A percentile compares a stretch with the other conserved stretches of the same genome.
These are phyloP conservation scores for Lactuca saligna DNA, from an alignment of 129 eudicot genomes.

Conservation along the genomic window DNA sequence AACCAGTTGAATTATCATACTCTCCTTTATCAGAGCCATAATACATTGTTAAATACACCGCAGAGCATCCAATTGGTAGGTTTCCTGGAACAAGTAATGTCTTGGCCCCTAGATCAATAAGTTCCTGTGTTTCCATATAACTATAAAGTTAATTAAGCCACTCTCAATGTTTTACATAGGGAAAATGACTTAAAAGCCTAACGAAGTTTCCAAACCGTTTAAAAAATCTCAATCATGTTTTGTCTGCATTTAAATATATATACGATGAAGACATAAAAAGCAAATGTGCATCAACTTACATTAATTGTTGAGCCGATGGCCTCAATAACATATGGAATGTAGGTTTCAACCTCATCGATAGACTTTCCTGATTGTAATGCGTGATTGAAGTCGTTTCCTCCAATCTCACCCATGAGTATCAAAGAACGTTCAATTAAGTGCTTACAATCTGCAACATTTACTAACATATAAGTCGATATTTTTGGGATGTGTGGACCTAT, in stretches of 20 bases:
- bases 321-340: slow-evolving; percentile 27
- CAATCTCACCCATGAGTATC: slow-evolving; percentile 35
- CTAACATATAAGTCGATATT: neutral
- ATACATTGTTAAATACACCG: slow-evolving; percentile 20
- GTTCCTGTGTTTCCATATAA: slow-evolving; percentile 21
- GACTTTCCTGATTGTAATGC: slow-evolving; percentile 27
- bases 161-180: neutral
- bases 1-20: slow-evolving; percentile 32
- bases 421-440: slow-evolving; percentile 20
- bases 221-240: too few species aligned
- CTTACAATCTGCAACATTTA: slow-evolving; percentile 12
- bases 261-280: neutral
- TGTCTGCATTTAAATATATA: too few species aligned
- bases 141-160: neutral
- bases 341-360: slow-evolving; percentile 17
- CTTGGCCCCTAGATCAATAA: slow-evolving; percentile 34
- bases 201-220: too few species aligned
- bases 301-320: slow-evolving; percentile 14
- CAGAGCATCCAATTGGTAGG: slow-evolving; percentile 37
- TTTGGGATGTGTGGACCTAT: neutral
- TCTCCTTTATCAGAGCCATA: slow-evolving; percentile 11
- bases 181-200: too few species aligned
- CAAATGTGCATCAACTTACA: slow-evolving; percentile 20
- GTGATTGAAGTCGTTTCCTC: slow-evolving; percentile 41
- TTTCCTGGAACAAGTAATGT: slow-evolving; percentile 31